Conservation (phyloP, 805 yeast species). For the Grigorovia humatica region DNA sequence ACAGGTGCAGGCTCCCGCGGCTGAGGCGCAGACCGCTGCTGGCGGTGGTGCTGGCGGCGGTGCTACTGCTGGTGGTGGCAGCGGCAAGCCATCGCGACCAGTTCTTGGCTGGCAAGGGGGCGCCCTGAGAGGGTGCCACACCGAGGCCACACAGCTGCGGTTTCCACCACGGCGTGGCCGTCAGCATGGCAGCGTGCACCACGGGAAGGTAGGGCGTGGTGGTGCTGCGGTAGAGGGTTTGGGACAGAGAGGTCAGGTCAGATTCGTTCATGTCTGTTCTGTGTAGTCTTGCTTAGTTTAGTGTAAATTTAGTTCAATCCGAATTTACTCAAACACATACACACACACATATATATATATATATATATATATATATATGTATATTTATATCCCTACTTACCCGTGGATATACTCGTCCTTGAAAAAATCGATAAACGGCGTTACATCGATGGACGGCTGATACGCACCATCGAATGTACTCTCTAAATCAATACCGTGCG, state of each 20-base stretch:
- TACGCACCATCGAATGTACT: slow-evolving; percentile 6
- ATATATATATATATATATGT: too few relatives aligned
- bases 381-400: neutral
- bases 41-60: too few relatives aligned
- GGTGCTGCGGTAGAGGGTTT: neutral
- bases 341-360: too few relatives aligned
- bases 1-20: too few relatives aligned
- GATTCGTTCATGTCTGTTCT: neutral
- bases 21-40: too few relatives aligned
- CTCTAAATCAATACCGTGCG: slow-evolving; percentile 6
- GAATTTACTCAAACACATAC: too few relatives aligned
- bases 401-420: neutral
- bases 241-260: neutral
- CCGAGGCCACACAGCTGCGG: neutral
- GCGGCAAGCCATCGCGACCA: too few relatives aligned
- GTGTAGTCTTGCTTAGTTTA: neutral
- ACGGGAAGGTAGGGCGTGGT: slow-evolving; percentile 5
- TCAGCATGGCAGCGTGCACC: slow-evolving; percentile 30
- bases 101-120: too few relatives aligned
- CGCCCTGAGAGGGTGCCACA: too few relatives aligned
- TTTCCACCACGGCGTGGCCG: slow-evolving; percentile 17
- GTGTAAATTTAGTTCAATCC: too few relatives aligned
- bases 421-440: neutral
- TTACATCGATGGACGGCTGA: slow-evolving; percentile 4
- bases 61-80: too few relatives aligned